These are phyloP conservation scores for Rhododendron griersonianum DNA, from an alignment of 148 eudicot genomes.

Conservation along the genomic window DNA sequence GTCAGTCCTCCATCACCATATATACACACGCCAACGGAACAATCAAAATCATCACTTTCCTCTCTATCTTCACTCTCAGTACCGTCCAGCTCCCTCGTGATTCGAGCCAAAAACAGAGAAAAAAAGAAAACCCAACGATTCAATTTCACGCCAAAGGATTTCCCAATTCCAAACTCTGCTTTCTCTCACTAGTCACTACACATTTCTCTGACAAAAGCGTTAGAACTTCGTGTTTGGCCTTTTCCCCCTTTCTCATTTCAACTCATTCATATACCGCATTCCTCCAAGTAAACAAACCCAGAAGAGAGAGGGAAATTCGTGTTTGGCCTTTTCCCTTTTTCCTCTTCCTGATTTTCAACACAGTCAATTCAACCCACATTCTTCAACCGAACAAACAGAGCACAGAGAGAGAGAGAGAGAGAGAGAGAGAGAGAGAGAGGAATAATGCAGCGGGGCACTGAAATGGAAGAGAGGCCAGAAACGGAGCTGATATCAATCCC, in stretches of 20 bases:
- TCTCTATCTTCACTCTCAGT: not conserved
- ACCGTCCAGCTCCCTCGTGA: not conserved
- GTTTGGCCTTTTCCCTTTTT: not conserved
- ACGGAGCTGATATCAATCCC: conserved; percentile 92
- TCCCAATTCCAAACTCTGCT: not conserved
- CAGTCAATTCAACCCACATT: not conserved
- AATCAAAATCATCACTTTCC: not conserved
- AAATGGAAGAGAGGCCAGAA: conserved; percentile 81
- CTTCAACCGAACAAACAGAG: not conserved
- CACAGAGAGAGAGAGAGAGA: not conserved
- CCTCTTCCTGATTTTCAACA: not conserved
- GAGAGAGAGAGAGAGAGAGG: not conserved
- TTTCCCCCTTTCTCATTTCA: not conserved
- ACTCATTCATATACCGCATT: not conserved
- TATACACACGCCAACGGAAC: conserved; percentile 1
- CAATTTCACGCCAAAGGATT: not conserved
- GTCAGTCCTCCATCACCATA: not conserved
- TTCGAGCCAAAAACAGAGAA: not conserved
- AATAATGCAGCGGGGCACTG: not conserved
- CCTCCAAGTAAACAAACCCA: not conserved
- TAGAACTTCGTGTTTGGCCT: not conserved
- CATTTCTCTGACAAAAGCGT: not conserved
- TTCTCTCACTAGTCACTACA: too few relatives aligned
- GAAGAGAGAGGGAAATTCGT: not conserved
- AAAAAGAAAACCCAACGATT: not conserved